Base-by-base conservation (phyloP, 2,329 filamentous ascomycete species). In the Podosphaera xanthii region DNA sequence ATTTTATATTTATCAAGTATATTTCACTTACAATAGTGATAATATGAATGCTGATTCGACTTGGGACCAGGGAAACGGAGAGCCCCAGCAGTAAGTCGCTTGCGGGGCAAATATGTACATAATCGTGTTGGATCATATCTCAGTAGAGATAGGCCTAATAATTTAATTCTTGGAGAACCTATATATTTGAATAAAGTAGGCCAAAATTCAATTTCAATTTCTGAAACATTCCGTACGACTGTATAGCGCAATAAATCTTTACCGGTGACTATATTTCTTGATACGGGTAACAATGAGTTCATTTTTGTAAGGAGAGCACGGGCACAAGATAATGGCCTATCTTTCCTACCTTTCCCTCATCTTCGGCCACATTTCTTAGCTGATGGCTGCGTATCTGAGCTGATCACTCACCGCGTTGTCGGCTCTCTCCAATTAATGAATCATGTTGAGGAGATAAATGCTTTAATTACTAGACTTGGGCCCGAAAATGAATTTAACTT, bases 301-400 rank as follows among this genome's bases (percentile, higher is more conserved):
- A 50, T 50, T 22, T 57, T 57, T 44, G 54, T 57, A 2, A 57
- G 54, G 31, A 57, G 38, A 57, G 35, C 36, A n/a, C 42, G 54
- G 54, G 54, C 54, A 5, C 35, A 57, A 44, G 54, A 40, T 57
- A 9, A 12, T 5, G 54, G 14, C 31, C 40, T 42, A 36, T 42
- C 54, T 12, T 57, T 57, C 36, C 40, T 57, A n/a, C n/a, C n/a
- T n/a, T n/a, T n/a, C n/a, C n/a, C n/a, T n/a, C n/a, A n/a, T n/a
- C n/a, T n/a, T n/a, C n/a, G 54, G n/a, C 46, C 46, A 50, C 46
- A 12, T 7, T 50, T 22, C 46, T 50, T 50, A 50, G 46, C 46
- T 50, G 46, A 50, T 22, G 46, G 46, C 46, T 50, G 46, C n/a
- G 46, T 22, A n/a, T 50, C 9, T 2, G n/a, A 50, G 7, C 8